Percentiles rank a stretch among this genome's conserved stretches.
phyloP scores from a whole-genome alignment of 352 stramenopile genomes.

The Pythium sukuiense region DNA sequence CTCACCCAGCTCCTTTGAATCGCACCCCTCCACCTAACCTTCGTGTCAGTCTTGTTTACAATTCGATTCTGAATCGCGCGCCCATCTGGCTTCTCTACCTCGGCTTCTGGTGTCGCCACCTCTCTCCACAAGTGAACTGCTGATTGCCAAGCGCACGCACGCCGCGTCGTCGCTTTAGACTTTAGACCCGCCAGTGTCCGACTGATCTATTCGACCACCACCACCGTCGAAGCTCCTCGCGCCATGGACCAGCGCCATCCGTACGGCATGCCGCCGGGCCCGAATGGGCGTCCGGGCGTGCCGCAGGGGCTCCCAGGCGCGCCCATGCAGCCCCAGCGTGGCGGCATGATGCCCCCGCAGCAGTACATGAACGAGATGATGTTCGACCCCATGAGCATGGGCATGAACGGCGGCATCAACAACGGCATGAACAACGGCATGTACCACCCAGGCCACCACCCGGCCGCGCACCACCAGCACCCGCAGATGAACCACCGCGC shows the following conservation, averaged over 20 bases:
- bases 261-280: slow-evolving; percentile 51
- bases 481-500: slow-evolving; percentile 32
- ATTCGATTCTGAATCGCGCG: slow-evolving; percentile 13
- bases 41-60: slow-evolving; percentile 5
- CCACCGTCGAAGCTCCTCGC: not conserved
- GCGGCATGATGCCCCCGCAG: slow-evolving; percentile 44
- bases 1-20: not conserved
- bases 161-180: not conserved
- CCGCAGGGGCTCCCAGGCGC: slow-evolving; percentile 36
- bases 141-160: not conserved
- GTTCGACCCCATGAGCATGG: slow-evolving; percentile 63
- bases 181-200: slow-evolving; percentile 15
- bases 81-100: slow-evolving; percentile 7
- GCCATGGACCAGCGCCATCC: slow-evolving; percentile 64
- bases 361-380: slow-evolving; percentile 82
- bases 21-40: not conserved
- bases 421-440: slow-evolving; percentile 41
- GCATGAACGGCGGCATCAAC: slow-evolving; percentile 59
- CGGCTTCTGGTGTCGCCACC: slow-evolving; percentile 14
- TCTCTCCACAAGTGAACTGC: not conserved
- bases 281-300: slow-evolving; percentile 26
- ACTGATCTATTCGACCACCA: not conserved
- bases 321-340: slow-evolving; percentile 40
- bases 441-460: slow-evolving; percentile 52
- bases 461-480: slow-evolving; percentile 33